A percentile compares a stretch with the other conserved stretches of the same genome.
Conservation (phyloP, 2,329 filamentous ascomycete genomes). For the Ophiocordyceps australis region DNA sequence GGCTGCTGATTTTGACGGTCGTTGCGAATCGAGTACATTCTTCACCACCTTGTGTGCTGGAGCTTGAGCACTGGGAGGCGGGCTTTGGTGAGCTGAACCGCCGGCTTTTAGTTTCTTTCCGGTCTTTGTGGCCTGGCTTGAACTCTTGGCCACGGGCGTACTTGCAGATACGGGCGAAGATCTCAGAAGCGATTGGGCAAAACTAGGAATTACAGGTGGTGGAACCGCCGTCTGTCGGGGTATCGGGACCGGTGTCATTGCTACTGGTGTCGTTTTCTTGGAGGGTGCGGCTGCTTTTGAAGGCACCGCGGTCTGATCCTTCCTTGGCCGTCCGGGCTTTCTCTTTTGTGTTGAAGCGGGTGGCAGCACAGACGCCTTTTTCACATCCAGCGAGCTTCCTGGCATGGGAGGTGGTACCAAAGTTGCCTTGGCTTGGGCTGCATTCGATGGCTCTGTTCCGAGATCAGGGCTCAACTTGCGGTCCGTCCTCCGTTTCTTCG, state of each 20-base stretch:
- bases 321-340: slow-evolving; percentile 11
- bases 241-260: slow-evolving; percentile 9
- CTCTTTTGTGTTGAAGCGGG: slow-evolving; percentile 7
- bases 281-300: too few relatives aligned
- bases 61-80: slow-evolving; percentile 5
- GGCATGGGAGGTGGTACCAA: too few relatives aligned
- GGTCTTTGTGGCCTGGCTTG: slow-evolving; percentile 12
- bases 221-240: slow-evolving; percentile 13
- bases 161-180: too few relatives aligned
- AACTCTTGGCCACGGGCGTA: too few relatives aligned
- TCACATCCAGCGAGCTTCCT: too few relatives aligned
- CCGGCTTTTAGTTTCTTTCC: slow-evolving; percentile 8
- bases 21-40: slow-evolving; percentile 10
- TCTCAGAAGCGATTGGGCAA: too few relatives aligned
- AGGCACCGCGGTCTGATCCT: slow-evolving; percentile 5
- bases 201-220: slow-evolving; percentile 15
- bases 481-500: slow-evolving; percentile 18
- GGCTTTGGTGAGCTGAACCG: slow-evolving; percentile 4
- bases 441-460: too few relatives aligned
- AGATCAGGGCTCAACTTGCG: slow-evolving; percentile 15
- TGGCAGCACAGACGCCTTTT: too few relatives aligned
- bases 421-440: too few relatives aligned
- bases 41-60: slow-evolving; percentile 3
- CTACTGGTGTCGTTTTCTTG: slow-evolving; percentile 9
- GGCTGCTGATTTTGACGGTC: slow-evolving; percentile 5